Evolutionary conservation across 768 basidiomycete genomes (phyloP).

Genomic region (Coprinopsis cinerea): DNA sequence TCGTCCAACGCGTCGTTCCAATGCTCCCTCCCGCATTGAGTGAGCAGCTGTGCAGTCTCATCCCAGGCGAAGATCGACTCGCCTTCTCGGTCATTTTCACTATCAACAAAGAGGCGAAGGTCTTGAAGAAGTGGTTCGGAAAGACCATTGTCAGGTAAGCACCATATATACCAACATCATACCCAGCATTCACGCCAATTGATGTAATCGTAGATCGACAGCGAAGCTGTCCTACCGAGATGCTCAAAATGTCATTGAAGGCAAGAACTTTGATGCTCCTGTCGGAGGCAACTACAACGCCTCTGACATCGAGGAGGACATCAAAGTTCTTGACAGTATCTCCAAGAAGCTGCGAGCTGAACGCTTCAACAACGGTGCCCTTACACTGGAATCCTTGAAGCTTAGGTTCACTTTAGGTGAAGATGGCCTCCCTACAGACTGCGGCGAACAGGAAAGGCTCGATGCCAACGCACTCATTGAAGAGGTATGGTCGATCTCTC

Average conservation of each 20-base stretch:
- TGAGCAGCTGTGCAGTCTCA: slow-evolving; percentile 89
- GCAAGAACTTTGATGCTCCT: slow-evolving; percentile 47
- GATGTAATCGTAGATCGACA: slow-evolving; percentile 55
- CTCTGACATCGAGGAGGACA: slow-evolving; percentile 66
- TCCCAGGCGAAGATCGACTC: slow-evolving; percentile 83
- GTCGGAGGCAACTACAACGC: slow-evolving; percentile 54
- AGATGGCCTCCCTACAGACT: slow-evolving; percentile 74
- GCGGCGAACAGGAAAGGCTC: slow-evolving; percentile 51
- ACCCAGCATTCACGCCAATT: not conserved
- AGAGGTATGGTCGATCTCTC: slow-evolving; percentile 54
- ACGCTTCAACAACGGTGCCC: slow-evolving; percentile 76
- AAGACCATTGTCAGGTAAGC: slow-evolving; percentile 85
- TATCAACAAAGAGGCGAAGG: slow-evolving; percentile 72
- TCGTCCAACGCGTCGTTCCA: slow-evolving; percentile 92
- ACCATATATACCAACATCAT: not conserved
- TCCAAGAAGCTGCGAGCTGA: slow-evolving; percentile 66
- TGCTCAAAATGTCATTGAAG: slow-evolving; percentile 80
- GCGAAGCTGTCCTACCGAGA: slow-evolving; percentile 80
- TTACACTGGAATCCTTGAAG: slow-evolving; percentile 62
- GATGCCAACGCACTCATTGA: slow-evolving; percentile 83
- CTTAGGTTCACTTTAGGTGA: slow-evolving; percentile 79
- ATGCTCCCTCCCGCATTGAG: slow-evolving; percentile 95
- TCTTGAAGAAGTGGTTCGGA: slow-evolving; percentile 88
- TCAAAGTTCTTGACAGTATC: slow-evolving; percentile 60
- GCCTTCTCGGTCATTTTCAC: slow-evolving; percentile 90